Evolutionary conservation across 129 eudicot genomes (phyloP).

Genomic region (Deinandra increscens): DNA sequence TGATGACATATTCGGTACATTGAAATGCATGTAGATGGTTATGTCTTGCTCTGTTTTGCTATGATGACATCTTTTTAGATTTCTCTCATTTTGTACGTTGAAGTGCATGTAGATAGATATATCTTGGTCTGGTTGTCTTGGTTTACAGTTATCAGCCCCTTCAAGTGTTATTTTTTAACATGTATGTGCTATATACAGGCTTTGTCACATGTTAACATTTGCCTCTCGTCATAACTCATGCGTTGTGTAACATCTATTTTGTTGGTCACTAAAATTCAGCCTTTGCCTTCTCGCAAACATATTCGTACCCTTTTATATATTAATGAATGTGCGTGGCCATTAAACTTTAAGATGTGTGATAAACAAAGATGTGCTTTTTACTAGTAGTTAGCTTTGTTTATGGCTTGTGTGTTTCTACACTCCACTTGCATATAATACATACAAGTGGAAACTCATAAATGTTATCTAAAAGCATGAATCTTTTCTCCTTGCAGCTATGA

Average conservation of each 20-base stretch:
- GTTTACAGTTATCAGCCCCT: conserved; percentile 5
- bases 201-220: conserved; percentile 4
- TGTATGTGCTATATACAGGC: neutral
- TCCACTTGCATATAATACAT: conserved; percentile 13
- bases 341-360: neutral
- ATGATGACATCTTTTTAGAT: neutral
- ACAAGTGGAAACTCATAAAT: neutral
- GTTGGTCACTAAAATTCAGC: conserved; percentile 8
- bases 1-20: too few relatives aligned
- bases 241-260: neutral
- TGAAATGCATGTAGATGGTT: too few relatives aligned
- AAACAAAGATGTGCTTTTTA: neutral
- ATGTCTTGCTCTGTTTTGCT: neutral
- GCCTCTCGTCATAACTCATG: neutral
- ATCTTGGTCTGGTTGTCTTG: neutral
- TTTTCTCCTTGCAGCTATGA: conserved; percentile 49
- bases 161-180: neutral
- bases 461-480: conserved; percentile 4
- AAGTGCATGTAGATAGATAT: neutral
- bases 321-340: neutral
- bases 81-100: neutral
- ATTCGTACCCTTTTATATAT: neutral
- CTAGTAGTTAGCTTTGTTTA: neutral
- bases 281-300: neutral
- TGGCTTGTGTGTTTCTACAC: neutral